A percentile compares a stretch with the other conserved stretches of the same genome.
phyloP scores from a whole-genome alignment of 2,329 filamentous ascomycete genomes.

The Achaetomium macrosporum region DNA sequence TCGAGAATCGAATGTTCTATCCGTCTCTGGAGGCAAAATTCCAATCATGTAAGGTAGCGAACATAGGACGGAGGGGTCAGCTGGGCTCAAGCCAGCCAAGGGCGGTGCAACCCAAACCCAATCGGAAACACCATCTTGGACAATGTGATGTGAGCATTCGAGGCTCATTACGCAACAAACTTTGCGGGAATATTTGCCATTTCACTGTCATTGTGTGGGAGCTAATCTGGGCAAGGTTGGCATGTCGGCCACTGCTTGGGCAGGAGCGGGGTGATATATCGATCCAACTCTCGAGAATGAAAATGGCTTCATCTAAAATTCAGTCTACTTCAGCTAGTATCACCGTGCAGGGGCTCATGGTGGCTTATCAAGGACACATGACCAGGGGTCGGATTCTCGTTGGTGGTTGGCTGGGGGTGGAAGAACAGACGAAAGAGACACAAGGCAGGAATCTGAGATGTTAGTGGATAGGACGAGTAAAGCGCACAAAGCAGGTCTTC shows the following conservation, averaged over 20 bases:
- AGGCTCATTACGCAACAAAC: background rate
- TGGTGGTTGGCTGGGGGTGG: slow-evolving; percentile 6
- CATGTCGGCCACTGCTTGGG: background rate
- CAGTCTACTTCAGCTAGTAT: background rate
- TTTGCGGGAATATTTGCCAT: slow-evolving; percentile 9
- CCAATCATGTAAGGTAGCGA: too few species aligned
- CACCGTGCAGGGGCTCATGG: background rate
- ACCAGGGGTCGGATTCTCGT: slow-evolving; percentile 9
- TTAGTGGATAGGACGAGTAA: slow-evolving; percentile 4
- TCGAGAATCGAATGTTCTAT: background rate
- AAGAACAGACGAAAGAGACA: slow-evolving; percentile 6
- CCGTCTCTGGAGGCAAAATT: background rate
- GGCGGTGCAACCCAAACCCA: background rate
- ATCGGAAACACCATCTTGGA: background rate
- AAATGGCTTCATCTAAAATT: background rate
- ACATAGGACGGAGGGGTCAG: background rate
- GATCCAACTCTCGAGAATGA: background rate
- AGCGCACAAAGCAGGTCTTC: slow-evolving; percentile 4
- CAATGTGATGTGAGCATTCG: background rate
- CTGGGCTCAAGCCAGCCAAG: background rate
- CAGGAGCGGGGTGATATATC: background rate
- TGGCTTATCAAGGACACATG: slow-evolving; percentile 8
- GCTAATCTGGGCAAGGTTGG: background rate
- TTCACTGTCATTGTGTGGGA: background rate
- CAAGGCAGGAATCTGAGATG: slow-evolving; percentile 4